Percentiles rank a stretch among this genome's conserved stretches.
Evolutionary conservation across 169 alveolate species (phyloP).

Genomic region (Neospora caninum): DNA sequence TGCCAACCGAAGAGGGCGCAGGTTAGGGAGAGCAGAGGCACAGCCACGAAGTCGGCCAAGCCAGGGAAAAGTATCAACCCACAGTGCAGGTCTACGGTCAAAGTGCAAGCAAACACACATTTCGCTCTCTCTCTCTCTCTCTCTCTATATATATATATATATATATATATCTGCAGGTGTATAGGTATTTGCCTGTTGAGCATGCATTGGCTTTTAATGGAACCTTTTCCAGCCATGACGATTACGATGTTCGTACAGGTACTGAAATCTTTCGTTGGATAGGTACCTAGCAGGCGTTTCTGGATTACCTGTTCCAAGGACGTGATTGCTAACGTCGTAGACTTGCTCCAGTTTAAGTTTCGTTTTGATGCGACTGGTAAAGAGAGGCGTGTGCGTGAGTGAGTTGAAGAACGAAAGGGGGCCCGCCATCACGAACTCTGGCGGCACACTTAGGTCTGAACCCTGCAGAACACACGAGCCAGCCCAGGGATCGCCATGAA

Average conservation of each 20-base stretch:
- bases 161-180: background rate
- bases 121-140: background rate
- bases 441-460: background rate
- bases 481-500: no score
- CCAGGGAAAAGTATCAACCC: no score
- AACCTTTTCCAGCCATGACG: no score
- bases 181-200: no score
- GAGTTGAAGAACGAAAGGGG: background rate
- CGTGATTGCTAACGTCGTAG: constrained; percentile 33
- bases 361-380: background rate
- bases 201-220: no score
- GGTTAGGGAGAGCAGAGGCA: no score
- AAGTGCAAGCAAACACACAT: background rate
- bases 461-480: background rate
- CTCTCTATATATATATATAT: background rate
- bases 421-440: background rate
- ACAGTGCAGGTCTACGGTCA: no score
- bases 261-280: no score
- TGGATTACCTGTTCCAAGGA: constrained; percentile 38
- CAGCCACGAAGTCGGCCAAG: no score
- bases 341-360: background rate
- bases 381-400: background rate
- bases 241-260: no score
- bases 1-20: no score
- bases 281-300: no score